These are phyloP conservation scores for Mycogone perniciosa DNA, from an alignment of 2,329 filamentous ascomycete species.

Conservation along the genomic window DNA sequence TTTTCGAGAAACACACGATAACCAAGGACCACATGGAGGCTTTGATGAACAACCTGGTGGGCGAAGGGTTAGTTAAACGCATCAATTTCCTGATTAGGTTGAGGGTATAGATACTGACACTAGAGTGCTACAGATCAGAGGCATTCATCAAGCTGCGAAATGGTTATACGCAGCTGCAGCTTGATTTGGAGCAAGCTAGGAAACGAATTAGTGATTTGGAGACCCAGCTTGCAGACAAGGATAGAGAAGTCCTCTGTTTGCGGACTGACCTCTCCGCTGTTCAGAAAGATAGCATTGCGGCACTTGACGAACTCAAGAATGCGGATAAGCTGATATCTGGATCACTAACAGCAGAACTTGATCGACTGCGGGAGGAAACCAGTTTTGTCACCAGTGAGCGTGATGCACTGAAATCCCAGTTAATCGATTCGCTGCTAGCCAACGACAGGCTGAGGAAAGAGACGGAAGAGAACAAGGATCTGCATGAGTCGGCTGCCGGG, in stretches of 20 bases:
- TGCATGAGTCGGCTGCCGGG: conserved; percentile 32
- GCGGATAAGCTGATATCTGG: conserved; percentile 53
- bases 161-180: conserved; percentile 37
- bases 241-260: conserved; percentile 48
- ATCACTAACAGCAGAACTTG: conserved; percentile 53
- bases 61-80: conserved; percentile 48
- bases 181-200: conserved; percentile 43
- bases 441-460: conserved; percentile 55
- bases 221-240: conserved; percentile 44
- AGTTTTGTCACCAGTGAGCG: conserved; percentile 44
- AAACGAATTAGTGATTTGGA: conserved; percentile 39
- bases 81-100: neutral
- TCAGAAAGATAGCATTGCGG: conserved; percentile 47
- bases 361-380: conserved; percentile 46
- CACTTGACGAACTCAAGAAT: conserved; percentile 52
- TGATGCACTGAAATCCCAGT: conserved; percentile 52
- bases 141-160: conserved; percentile 47
- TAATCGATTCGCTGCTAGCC: conserved; percentile 52
- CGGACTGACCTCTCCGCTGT: conserved; percentile 50
- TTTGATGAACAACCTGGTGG: conserved; percentile 44
- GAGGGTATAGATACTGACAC: conserved; percentile 34
- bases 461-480: conserved; percentile 40
- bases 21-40: conserved; percentile 52
- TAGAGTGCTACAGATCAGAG: conserved; percentile 43
- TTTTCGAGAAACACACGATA: conserved; percentile 53